These are phyloP conservation scores for Endocalyx cinctus DNA, from an alignment of 2,329 filamentous ascomycete genomes.

Conservation along the genomic window DNA sequence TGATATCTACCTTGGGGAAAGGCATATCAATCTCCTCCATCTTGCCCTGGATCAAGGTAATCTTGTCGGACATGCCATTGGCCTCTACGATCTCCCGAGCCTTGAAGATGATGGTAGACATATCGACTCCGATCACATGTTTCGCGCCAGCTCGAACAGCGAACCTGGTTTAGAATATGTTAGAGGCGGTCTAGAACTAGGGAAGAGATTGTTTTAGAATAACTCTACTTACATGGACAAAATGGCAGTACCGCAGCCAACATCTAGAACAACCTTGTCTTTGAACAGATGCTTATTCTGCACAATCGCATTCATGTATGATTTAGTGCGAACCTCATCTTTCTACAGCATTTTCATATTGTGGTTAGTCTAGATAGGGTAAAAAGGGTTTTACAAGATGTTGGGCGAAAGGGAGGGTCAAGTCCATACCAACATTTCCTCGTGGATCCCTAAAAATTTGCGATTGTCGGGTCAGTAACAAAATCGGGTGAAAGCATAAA, in stretches of 20 bases:
- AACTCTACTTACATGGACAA: slow-evolving; percentile 87
- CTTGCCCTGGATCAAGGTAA: slow-evolving; percentile 96
- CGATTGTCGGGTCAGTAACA: slow-evolving; percentile 12
- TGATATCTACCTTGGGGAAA: slow-evolving; percentile 95
- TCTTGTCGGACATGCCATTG: slow-evolving; percentile 93
- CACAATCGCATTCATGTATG: slow-evolving; percentile 95
- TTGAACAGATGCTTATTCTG: slow-evolving; percentile 96
- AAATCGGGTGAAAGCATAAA: slow-evolving; percentile 3
- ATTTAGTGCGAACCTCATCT: slow-evolving; percentile 95
- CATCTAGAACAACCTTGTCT: slow-evolving; percentile 80
- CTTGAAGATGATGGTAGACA: slow-evolving; percentile 99
- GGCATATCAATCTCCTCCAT: slow-evolving; percentile 98
- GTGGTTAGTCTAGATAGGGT: too few relatives aligned
- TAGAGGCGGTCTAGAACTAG: slow-evolving; percentile 6
- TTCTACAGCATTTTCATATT: slow-evolving; percentile 55
- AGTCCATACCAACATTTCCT: slow-evolving; percentile 88
- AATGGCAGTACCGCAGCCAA: slow-evolving; percentile 95
- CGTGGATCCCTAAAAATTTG: slow-evolving; percentile 70
- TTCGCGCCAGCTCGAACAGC: slow-evolving; percentile 93
- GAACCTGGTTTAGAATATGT: slow-evolving; percentile 60
- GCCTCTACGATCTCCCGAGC: slow-evolving; percentile 87
- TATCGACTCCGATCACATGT: slow-evolving; percentile 98
- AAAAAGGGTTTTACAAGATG: slow-evolving; percentile 4
- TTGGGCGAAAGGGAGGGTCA: slow-evolving; percentile 14
- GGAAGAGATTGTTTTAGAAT: slow-evolving; percentile 2